phyloP scores from a whole-genome alignment of 2,329 filamentous ascomycete species.

The Trichoderma guizhouense region DNA sequence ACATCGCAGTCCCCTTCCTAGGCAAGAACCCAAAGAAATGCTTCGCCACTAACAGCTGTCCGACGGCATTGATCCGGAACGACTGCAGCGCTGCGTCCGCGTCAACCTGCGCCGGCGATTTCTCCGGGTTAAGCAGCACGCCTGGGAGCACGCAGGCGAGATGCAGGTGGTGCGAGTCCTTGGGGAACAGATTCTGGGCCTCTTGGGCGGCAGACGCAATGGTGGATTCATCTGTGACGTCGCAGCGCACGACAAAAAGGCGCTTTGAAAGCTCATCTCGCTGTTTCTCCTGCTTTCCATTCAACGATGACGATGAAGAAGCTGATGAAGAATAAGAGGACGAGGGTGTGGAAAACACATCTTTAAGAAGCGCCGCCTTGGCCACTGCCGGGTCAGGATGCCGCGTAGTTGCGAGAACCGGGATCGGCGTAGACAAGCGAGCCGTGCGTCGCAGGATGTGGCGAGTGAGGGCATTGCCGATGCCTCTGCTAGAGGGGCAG shows the following conservation, averaged over 20 bases:
- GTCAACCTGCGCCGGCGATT: conserved; percentile 63
- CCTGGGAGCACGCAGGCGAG: conserved; percentile 69
- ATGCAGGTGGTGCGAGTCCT: conserved; percentile 56
- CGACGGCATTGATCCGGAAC: conserved; percentile 71
- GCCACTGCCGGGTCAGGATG: conserved; percentile 32
- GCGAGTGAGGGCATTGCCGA: conserved; percentile 47
- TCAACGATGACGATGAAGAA: not conserved
- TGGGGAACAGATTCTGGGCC: conserved; percentile 53
- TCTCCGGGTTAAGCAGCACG: conserved; percentile 65
- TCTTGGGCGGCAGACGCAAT: conserved; percentile 53
- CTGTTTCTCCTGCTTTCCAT: not conserved
- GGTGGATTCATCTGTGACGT: conserved; percentile 58
- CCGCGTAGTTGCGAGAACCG: conserved; percentile 47
- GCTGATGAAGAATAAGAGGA: not conserved
- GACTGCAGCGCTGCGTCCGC: conserved; percentile 60
- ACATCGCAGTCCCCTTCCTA: conserved; percentile 43
- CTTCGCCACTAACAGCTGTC: conserved; percentile 73
- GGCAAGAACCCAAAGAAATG: conserved; percentile 70
- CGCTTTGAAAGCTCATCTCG: conserved; percentile 29
- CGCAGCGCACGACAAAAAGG: conserved; percentile 40
- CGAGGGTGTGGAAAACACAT: conserved; percentile 21
- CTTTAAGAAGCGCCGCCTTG: conserved; percentile 34
- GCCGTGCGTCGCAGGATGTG: conserved; percentile 41
- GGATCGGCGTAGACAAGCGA: conserved; percentile 43
- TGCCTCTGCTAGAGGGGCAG: conserved; percentile 46